A percentile compares a stretch with the other conserved stretches of the same genome.
phyloP scores from a whole-genome alignment of 768 basidiomycete species.

The Leccinum aurantiacum region DNA sequence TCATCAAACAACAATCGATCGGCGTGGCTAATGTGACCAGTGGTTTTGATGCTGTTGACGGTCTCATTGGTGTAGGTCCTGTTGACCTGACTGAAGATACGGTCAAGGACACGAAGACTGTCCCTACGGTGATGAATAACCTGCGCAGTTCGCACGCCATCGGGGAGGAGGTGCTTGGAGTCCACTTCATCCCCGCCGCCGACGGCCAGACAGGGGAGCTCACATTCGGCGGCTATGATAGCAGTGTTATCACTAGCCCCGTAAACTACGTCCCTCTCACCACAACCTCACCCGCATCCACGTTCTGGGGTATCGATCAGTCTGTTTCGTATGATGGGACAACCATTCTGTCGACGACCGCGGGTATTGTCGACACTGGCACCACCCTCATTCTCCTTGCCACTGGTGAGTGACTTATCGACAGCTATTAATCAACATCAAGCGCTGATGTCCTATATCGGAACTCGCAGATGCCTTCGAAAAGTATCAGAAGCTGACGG shows the following conservation, averaged over 20 bases:
- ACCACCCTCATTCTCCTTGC: constrained; percentile 31
- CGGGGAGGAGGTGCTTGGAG: constrained; percentile 26
- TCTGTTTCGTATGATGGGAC: not conserved
- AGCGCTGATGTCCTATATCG: not conserved
- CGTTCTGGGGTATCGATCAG: constrained; percentile 21
- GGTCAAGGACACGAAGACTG: constrained; percentile 3
- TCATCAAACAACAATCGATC: constrained; percentile 32
- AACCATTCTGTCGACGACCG: constrained; percentile 4
- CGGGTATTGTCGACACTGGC: constrained; percentile 28
- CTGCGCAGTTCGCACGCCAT: constrained; percentile 31
- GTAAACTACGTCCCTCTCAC: constrained; percentile 28
- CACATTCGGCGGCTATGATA: constrained; percentile 28
- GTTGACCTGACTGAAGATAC: constrained; percentile 31
- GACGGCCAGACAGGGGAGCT: constrained; percentile 21
- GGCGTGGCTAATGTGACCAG: constrained; percentile 28
- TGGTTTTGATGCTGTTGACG: constrained; percentile 35
- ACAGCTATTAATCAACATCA: not conserved
- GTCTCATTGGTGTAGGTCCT: constrained; percentile 40
- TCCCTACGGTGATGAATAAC: constrained; percentile 39
- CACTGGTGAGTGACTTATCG: constrained; percentile 11
- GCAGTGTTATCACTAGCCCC: not conserved
- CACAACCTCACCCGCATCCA: constrained; percentile 23
- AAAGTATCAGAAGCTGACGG: constrained; percentile 24
- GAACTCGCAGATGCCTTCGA: constrained; percentile 21
- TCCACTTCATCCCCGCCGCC: constrained; percentile 31